These are phyloP conservation scores for Paradendryphiella salina DNA, from an alignment of 2,329 filamentous ascomycete genomes.

Conservation along the genomic window DNA sequence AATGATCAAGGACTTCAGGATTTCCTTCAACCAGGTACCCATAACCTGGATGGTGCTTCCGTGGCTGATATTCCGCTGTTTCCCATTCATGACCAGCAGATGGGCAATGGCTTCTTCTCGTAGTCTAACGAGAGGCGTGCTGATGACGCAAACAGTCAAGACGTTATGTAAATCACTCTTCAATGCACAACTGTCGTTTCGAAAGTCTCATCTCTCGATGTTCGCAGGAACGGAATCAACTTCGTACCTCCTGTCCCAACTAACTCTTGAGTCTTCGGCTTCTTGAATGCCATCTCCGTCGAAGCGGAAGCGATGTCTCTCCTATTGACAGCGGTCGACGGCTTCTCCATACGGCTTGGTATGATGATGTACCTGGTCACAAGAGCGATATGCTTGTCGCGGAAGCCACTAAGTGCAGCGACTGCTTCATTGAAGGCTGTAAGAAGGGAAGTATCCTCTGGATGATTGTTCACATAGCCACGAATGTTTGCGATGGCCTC, in stretches of 20 bases:
- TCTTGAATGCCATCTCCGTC: slow-evolving; percentile 42
- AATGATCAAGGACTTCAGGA: slow-evolving; percentile 39
- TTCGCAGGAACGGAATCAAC: slow-evolving; percentile 58
- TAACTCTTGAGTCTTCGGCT: slow-evolving; percentile 45
- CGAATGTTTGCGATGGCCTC: slow-evolving; percentile 52
- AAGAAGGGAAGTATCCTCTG: slow-evolving; percentile 42
- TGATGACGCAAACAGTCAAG: neutral
- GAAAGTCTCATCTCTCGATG: slow-evolving; percentile 57
- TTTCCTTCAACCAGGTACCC: slow-evolving; percentile 38
- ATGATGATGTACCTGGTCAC: slow-evolving; percentile 59
- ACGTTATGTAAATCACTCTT: neutral
- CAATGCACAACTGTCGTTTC: slow-evolving; percentile 39
- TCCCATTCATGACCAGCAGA: slow-evolving; percentile 37
- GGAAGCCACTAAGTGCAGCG: slow-evolving; percentile 51
- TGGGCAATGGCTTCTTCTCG: slow-evolving; percentile 15
- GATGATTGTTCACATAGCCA: slow-evolving; percentile 46
- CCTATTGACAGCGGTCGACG: slow-evolving; percentile 26
- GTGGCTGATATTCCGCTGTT: slow-evolving; percentile 41
- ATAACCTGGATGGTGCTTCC: slow-evolving; percentile 34
- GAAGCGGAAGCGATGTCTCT: slow-evolving; percentile 54
- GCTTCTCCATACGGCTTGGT: slow-evolving; percentile 41
- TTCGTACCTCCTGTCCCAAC: slow-evolving; percentile 58
- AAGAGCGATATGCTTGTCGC: slow-evolving; percentile 57
- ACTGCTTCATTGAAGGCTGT: slow-evolving; percentile 54
- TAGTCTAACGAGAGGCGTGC: neutral